Evolutionary conservation across 768 basidiomycete genomes (phyloP).

Genomic region (Xerocomellus amylosporus): DNA sequence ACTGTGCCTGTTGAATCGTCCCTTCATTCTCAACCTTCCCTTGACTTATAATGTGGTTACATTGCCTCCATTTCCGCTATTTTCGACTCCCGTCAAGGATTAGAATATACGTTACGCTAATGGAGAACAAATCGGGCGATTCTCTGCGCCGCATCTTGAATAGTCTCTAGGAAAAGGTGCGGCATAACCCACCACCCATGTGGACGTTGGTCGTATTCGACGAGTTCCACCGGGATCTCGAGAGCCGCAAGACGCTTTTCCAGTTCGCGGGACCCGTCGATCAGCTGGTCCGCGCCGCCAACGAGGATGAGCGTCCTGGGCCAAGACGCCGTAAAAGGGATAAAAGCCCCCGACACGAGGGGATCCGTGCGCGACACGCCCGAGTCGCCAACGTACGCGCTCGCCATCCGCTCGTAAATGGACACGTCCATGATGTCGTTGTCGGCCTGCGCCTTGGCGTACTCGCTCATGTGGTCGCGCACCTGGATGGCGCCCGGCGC

Average conservation of each 20-base stretch:
- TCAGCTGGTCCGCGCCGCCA: conserved; percentile 15
- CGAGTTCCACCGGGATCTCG: conserved; percentile 13
- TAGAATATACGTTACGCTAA: not conserved
- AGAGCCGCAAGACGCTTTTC: not conserved
- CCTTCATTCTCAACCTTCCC: too few species aligned
- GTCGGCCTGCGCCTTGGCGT: not conserved
- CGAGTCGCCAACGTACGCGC: conserved; percentile 13
- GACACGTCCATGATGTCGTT: not conserved
- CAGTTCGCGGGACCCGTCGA: conserved; percentile 11
- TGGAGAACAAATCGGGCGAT: conserved; percentile 7
- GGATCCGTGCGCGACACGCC: conserved; percentile 12
- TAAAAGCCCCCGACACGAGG: conserved; percentile 13
- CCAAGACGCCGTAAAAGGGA: conserved; percentile 19
- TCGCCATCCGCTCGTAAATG: not conserved
- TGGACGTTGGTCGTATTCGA: conserved; percentile 24
- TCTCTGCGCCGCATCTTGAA: conserved; percentile 13
- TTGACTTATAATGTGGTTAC: too few species aligned
- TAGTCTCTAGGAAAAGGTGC: conserved; percentile 12
- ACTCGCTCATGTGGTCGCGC: not conserved
- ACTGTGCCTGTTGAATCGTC: too few species aligned
- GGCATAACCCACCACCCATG: conserved; percentile 25
- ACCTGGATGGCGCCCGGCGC: conserved; percentile 37
- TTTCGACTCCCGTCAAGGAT: too few species aligned
- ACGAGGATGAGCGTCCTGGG: conserved; percentile 24
- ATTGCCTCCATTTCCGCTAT: too few species aligned